Evolutionary conservation across 257 asterid genomes (phyloP).

Genomic region (Solanum chiquidenum): DNA sequence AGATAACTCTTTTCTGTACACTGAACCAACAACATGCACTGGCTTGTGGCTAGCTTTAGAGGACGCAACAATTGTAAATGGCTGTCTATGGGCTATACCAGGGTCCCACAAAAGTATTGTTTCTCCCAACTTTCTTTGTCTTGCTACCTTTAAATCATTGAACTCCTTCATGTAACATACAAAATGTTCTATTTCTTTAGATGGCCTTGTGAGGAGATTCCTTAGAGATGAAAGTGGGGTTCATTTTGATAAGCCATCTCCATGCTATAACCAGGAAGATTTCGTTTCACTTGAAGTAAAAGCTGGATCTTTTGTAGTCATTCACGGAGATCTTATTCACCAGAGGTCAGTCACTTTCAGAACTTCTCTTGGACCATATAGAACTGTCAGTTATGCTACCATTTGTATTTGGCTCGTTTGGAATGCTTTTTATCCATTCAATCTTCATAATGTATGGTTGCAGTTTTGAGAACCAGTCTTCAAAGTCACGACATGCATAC

Average conservation of each 20-base stretch:
- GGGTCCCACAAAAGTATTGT: conserved; percentile 67
- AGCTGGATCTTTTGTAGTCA: conserved; percentile 65
- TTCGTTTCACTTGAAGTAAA: conserved; percentile 70
- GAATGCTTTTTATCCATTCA: neutral
- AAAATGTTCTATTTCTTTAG: conserved; percentile 11
- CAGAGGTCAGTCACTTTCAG: conserved; percentile 40
- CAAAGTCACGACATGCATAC: conserved; percentile 75
- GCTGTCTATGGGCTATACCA: conserved; percentile 96
- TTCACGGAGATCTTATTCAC: conserved; percentile 77
- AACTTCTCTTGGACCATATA: neutral
- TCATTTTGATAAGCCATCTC: conserved; percentile 81
- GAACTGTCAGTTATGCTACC: neutral
- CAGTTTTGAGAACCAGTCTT: conserved; percentile 83
- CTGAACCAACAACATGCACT: conserved; percentile 74
- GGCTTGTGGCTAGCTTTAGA: conserved; percentile 92
- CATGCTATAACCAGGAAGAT: conserved; percentile 52
- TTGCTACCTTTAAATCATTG: neutral
- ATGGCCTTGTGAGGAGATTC: conserved; percentile 87
- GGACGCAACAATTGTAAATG: conserved; percentile 67
- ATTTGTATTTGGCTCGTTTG: neutral
- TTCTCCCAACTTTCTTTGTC: neutral
- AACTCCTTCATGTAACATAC: neutral
- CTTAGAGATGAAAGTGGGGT: conserved; percentile 73
- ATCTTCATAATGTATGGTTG: neutral
- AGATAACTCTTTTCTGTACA: conserved; percentile 74